Evolutionary conservation across 345 rosid species (phyloP).

Genomic region (Pelargonium nanum): DNA sequence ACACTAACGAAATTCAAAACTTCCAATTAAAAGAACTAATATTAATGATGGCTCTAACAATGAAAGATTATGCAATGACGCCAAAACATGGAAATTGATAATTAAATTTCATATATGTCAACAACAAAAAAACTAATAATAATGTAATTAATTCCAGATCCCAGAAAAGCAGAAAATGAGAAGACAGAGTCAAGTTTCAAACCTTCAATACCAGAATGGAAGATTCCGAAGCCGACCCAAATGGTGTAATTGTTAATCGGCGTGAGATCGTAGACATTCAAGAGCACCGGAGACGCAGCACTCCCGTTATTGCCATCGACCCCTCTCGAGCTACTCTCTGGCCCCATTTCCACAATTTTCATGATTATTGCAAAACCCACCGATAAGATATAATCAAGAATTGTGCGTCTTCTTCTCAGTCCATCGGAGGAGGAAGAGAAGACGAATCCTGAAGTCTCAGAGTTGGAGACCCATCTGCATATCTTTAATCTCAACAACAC

Average conservation of each 20-base stretch:
- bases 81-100: background rate
- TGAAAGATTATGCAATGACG: background rate
- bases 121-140: background rate
- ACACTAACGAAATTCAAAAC: background rate
- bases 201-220: conserved; percentile 96
- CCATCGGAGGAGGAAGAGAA: background rate
- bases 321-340: conserved; percentile 21
- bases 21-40: no score
- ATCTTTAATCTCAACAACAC: background rate
- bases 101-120: no score
- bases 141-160: no score
- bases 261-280: conserved; percentile 84
- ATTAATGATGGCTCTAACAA: no score
- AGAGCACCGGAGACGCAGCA: conserved; percentile 27
- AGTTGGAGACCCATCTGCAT: conserved; percentile 9
- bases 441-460: background rate
- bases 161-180: background rate
- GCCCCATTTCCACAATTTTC: conserved; percentile 24
- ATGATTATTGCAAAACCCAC: background rate
- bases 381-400: background rate
- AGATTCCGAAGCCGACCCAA: conserved; percentile 88
- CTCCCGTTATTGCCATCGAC: conserved; percentile 15
- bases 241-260: conserved; percentile 62
- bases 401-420: background rate
- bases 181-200: background rate